Conservation (phyloP, 441 rosid genomes). For the Euphorbia celastroides region DNA sequence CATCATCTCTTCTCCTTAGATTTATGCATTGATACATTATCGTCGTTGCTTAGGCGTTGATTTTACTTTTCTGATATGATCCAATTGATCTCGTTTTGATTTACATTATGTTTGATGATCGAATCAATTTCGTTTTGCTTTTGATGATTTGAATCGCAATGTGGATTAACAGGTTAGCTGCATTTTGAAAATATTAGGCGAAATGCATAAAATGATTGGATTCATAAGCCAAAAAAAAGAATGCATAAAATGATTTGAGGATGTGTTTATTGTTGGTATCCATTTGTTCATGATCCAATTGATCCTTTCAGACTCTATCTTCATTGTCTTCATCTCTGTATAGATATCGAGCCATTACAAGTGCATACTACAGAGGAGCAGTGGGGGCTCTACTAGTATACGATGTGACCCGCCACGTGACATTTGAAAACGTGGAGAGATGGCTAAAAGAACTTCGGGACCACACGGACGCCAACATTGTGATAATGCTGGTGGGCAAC, state of each 20-base stretch:
- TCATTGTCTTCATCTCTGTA: too few relatives aligned
- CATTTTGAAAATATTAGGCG: neutral
- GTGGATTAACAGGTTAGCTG: slow-evolving; percentile 3
- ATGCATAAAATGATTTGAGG: neutral
- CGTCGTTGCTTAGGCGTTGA: neutral
- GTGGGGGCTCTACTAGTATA: slow-evolving; percentile 89
- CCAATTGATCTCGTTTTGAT: too few relatives aligned
- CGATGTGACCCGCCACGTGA: slow-evolving; percentile 78
- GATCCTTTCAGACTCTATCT: neutral
- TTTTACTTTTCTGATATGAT: neutral
- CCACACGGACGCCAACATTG: slow-evolving; percentile 86
- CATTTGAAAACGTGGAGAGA: slow-evolving; percentile 72
- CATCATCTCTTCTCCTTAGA: neutral
- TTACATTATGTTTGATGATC: neutral
- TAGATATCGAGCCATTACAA: slow-evolving; percentile 89
- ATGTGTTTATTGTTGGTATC: neutral
- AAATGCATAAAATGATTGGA: too few relatives aligned
- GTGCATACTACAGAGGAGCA: slow-evolving; percentile 88
- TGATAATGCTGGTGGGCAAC: slow-evolving; percentile 84
- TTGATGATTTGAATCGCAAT: neutral
- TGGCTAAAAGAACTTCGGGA: slow-evolving; percentile 83
- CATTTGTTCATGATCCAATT: neutral
- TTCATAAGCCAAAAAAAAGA: too few relatives aligned
- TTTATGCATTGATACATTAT: neutral
- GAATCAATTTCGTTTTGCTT: neutral